Base-by-base conservation (phyloP, 768 basidiomycete species). In the Lentinula raphanica region DNA sequence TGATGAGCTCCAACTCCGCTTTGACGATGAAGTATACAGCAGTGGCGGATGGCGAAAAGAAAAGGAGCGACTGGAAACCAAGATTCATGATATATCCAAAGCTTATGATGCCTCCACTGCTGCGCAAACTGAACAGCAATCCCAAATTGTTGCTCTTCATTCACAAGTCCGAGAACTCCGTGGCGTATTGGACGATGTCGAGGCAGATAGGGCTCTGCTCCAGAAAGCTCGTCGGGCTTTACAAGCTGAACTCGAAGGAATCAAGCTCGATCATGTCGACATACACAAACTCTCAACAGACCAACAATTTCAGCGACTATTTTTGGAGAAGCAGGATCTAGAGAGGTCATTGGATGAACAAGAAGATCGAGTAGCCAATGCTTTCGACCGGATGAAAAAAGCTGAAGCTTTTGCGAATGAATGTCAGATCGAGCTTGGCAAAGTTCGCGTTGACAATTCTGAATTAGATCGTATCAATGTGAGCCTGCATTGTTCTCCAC, bases 161-260 rank as follows among this genome's bases (percentile, higher is more conserved):
- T 90, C 89, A 1, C 91, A 94, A 78, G 90, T 92, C 55, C 85
- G 89, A 40, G 90, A 94, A 65, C 77, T 94, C 28, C 85, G 91
- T 7, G 74, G 80, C 25, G 88, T 92, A 15, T 73, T 94, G 61
- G 90, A 93, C 65, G 92, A 94, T 59, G 90, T 90, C 3, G 92
- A 94, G 67, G 84, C 89, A 2, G 92, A 93, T 62, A 80, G 91
- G 2, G 76, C 83, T 7, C 77, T 91, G 58, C 75, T 93, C 49
- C 90, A 90, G 69, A 91, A 90, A 68, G 91, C 92, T 19, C 84
- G 92, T 17, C 83, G 88, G 11, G 83, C 88, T 0, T 71, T 94
- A 29, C 91, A 93, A 64, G 83, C 87, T 5, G 89, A 93, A 65
- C 74, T 94, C 28, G 88, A 92, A 66, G 80, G 83, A 5, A 91